These are phyloP conservation scores for Colletotrichum sojae DNA, from an alignment of 2,329 filamentous ascomycete genomes.

Conservation along the genomic window DNA sequence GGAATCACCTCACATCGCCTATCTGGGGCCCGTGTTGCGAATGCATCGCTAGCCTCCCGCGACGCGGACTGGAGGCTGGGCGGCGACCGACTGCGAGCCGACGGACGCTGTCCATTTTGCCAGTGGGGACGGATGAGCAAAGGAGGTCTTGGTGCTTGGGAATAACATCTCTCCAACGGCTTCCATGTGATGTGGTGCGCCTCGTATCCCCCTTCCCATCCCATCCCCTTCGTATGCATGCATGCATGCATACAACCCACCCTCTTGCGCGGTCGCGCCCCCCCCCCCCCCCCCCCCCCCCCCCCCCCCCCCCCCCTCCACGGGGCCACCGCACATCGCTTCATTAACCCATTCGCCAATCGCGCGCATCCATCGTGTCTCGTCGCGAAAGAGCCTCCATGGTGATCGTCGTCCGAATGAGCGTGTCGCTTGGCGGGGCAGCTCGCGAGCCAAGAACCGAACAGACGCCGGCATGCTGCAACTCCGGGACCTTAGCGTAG, in stretches of 20 bases:
- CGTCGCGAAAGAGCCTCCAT: background rate
- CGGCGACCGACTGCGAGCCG: background rate
- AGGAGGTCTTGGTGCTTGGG: background rate
- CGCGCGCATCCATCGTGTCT: slow-evolving; percentile 1
- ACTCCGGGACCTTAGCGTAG: slow-evolving; percentile 8
- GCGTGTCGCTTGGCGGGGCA: slow-evolving; percentile 27
- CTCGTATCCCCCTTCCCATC: slow-evolving; percentile 26
- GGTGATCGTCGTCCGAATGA: slow-evolving; percentile 19
- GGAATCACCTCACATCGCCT: slow-evolving; percentile 23
- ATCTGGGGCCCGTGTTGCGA: slow-evolving; percentile 27
- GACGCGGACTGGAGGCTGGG: slow-evolving; percentile 1
- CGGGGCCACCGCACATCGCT: slow-evolving; percentile 1
- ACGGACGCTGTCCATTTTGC: too few relatives aligned
- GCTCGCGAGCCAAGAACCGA: background rate
- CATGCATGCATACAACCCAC: slow-evolving; percentile 33
- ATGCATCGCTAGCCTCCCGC: slow-evolving; percentile 26
- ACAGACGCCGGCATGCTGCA: slow-evolving; percentile 5
- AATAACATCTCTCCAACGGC: background rate
- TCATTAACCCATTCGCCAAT: slow-evolving; percentile 33
- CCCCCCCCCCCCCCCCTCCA: background rate
- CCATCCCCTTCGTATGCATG: slow-evolving; percentile 32
- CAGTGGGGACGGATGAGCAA: too few relatives aligned
- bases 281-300: too few relatives aligned
- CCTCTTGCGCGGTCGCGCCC: slow-evolving; percentile 6
- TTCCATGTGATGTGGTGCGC: slow-evolving; percentile 33